Conservation (phyloP, 1,284 basidiomycete genomes). For the Xerocomus amazonicus region DNA sequence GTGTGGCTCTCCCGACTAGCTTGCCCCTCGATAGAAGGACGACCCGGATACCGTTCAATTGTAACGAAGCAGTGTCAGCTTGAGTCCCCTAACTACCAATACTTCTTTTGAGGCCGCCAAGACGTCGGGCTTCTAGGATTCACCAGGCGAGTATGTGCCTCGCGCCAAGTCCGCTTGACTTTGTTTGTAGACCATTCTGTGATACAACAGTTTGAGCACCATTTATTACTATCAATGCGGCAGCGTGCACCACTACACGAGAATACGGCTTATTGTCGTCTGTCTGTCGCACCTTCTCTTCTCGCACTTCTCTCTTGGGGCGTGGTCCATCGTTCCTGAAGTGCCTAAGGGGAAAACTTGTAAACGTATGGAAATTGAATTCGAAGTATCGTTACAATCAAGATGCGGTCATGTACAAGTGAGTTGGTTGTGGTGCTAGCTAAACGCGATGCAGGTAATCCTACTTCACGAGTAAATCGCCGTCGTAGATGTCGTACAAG, state of each 20-base stretch:
- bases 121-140: slow-evolving; percentile 5
- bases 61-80: not conserved
- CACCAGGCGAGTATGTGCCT: not conserved
- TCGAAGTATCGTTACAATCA: slow-evolving; percentile 22
- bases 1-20: no score
- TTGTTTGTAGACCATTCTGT: no score
- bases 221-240: no score
- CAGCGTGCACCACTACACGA: no score
- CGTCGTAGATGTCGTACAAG: slow-evolving; percentile 22
- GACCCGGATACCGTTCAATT: not conserved
- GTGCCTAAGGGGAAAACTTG: not conserved
- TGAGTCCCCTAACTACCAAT: not conserved
- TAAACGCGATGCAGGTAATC: slow-evolving; percentile 10
- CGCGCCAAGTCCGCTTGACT: no score
- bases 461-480: slow-evolving; percentile 13
- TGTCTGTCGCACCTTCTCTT: no score
- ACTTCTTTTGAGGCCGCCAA: slow-evolving; percentile 3
- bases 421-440: slow-evolving; percentile 10
- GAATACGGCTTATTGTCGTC: no score
- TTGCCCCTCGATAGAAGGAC: no score
- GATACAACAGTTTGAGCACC: no score
- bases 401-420: slow-evolving; percentile 28
- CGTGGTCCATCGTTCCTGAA: slow-evolving; percentile 6
- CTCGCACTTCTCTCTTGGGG: no score
- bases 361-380: not conserved